Evolutionary conservation across 345 rosid genomes (phyloP).

Genomic region (Gossypium arboreum): DNA sequence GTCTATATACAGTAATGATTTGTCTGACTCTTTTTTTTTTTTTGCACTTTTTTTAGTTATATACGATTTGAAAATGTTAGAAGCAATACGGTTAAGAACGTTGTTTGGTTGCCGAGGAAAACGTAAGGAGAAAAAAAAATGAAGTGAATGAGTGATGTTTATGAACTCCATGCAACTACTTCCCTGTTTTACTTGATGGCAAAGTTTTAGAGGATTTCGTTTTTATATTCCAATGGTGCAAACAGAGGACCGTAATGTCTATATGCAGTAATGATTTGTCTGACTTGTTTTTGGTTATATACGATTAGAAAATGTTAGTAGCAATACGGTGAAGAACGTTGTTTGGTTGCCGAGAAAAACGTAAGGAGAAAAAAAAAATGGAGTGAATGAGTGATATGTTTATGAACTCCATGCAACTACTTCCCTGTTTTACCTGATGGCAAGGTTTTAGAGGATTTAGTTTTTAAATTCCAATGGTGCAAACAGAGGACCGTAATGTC

Average conservation of each 20-base stretch:
- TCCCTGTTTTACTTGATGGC: neutral
- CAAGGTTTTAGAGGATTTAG: neutral
- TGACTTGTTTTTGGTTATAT: neutral
- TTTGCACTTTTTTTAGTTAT: neutral
- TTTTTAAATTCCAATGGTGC: neutral
- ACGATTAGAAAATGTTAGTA: neutral
- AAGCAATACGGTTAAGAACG: neutral
- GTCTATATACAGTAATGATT: neutral
- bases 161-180: neutral
- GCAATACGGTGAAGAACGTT: neutral
- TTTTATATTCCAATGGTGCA: neutral
- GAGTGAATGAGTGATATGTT: neutral
- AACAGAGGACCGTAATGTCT: neutral
- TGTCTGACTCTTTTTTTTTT: neutral
- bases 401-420: neutral
- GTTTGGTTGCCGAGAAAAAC: constrained; percentile 6
- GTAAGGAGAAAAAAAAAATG: neutral
- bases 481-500: neutral
- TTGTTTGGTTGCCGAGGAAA: constrained; percentile 7
- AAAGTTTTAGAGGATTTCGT: neutral
- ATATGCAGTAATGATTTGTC: neutral
- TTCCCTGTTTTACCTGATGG: neutral
- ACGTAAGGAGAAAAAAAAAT: neutral
- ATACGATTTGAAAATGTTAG: neutral
- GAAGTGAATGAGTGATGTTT: neutral